These are phyloP conservation scores for Hyphopichia khmerensis DNA, from an alignment of 1,139 yeast species.

Conservation along the genomic window DNA sequence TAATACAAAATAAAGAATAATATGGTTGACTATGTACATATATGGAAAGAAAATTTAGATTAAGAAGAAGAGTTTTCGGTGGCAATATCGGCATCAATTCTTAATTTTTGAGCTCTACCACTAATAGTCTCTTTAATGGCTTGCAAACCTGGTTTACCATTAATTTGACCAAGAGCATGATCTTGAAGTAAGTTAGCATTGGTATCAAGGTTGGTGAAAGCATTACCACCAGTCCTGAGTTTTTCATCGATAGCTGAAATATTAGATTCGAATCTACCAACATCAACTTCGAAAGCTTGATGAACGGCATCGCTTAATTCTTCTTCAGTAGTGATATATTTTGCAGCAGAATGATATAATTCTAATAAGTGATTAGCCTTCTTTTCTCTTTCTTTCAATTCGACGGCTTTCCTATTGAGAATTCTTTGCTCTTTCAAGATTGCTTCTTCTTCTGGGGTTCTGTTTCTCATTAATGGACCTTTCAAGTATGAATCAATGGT, in stretches of 20 bases:
- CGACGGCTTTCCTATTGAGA: constrained; percentile 33
- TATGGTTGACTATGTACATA: background rate
- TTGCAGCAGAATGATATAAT: constrained; percentile 68
- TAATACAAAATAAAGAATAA: background rate
- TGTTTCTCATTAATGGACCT: constrained; percentile 68
- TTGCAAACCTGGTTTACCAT: constrained; percentile 49
- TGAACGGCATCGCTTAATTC: constrained; percentile 58
- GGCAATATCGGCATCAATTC: constrained; percentile 34
- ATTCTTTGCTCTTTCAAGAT: constrained; percentile 42
- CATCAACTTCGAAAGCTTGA: constrained; percentile 52
- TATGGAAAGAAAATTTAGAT: background rate
- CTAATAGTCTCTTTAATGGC: constrained; percentile 40
- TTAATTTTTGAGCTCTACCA: constrained; percentile 36
- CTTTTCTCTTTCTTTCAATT: constrained; percentile 34
- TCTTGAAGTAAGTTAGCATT: constrained; percentile 38
- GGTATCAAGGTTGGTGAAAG: constrained; percentile 23
- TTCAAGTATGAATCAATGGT: constrained; percentile 68
- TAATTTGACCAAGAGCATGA: constrained; percentile 35
- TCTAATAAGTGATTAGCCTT: constrained; percentile 61
- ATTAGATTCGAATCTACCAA: constrained; percentile 36
- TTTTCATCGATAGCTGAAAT: constrained; percentile 36
- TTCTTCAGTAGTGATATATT: constrained; percentile 64
- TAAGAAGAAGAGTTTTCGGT: background rate
- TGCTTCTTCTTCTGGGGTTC: constrained; percentile 66
- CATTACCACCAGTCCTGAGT: constrained; percentile 32